Evolutionary conservation across 176 grass and related monocot genomes (phyloP).

Genomic region (Carex kokanica): DNA sequence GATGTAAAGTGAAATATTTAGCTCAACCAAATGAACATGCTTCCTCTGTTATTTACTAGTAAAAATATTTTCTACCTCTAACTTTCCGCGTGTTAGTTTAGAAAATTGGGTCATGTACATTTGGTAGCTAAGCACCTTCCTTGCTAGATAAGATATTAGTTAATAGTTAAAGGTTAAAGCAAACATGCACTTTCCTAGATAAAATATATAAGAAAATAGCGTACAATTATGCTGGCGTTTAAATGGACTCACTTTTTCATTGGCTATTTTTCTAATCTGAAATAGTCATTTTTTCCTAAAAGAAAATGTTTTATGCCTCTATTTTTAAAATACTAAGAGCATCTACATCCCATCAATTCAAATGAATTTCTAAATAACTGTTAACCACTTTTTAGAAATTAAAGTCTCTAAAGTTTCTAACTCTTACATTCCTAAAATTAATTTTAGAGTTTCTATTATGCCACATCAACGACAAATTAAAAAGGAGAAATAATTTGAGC

Average conservation of each 20-base stretch:
- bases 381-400: no score
- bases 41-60: background rate
- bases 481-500: no score
- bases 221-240: background rate
- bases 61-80: background rate
- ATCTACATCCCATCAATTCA: no score
- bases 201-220: background rate
- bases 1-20: background rate
- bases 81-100: conserved; percentile 18
- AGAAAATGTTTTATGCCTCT: no score
- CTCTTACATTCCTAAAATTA: no score
- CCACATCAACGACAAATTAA: no score
- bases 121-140: background rate
- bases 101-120: background rate
- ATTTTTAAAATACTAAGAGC: no score
- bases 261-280: background rate
- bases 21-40: background rate
- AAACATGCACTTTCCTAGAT: background rate
- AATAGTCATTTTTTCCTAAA: background rate
- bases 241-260: background rate
- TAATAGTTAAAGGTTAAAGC: conserved; percentile 2
- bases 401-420: no score
- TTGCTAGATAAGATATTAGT: conserved; percentile 8
- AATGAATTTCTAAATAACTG: no score
- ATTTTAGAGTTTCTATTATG: no score